phyloP scores from a whole-genome alignment of 2,329 filamentous ascomycete species.

The Scopulariopsis brevicaulis region DNA sequence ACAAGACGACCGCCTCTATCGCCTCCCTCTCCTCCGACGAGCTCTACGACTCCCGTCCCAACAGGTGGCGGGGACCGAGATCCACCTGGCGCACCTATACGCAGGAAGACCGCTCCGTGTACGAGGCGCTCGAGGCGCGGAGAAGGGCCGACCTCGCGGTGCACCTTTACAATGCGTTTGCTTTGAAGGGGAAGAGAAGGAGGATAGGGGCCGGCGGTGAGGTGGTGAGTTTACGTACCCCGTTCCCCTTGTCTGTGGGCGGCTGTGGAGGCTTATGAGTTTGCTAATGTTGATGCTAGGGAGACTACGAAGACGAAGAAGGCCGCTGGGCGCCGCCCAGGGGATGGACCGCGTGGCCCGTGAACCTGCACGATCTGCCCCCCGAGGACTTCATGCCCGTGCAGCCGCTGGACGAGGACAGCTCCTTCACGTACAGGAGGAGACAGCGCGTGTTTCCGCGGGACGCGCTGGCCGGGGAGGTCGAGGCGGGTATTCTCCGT shows the following conservation, averaged over 20 bases:
- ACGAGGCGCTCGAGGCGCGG: constrained; percentile 49
- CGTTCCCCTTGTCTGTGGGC: not conserved
- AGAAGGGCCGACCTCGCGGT: constrained; percentile 56
- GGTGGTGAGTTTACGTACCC: constrained; percentile 12
- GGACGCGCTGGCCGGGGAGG: constrained; percentile 54
- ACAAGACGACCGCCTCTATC: constrained; percentile 3
- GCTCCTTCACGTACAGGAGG: constrained; percentile 37
- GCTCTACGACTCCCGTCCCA: constrained; percentile 36
- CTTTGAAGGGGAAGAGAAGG: constrained; percentile 36
- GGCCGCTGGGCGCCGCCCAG: constrained; percentile 38
- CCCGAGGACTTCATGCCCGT: constrained; percentile 34
- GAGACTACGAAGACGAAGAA: not conserved
- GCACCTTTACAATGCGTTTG: constrained; percentile 72
- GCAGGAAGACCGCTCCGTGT: constrained; percentile 49
- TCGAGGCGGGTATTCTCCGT: constrained; percentile 55
- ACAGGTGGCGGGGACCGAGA: constrained; percentile 58
- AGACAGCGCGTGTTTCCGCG: constrained; percentile 36
- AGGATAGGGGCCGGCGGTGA: constrained; percentile 4
- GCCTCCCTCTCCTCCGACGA: constrained; percentile 2
- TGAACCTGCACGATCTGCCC: constrained; percentile 52
- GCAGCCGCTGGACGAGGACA: constrained; percentile 31
- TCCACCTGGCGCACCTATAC: constrained; percentile 58
- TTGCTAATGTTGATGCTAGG: not conserved
- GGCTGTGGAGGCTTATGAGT: not conserved
- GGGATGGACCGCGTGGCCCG: constrained; percentile 78